Evolutionary conservation across 257 asterid species (phyloP).

Genomic region (Paulownia fortunei): DNA sequence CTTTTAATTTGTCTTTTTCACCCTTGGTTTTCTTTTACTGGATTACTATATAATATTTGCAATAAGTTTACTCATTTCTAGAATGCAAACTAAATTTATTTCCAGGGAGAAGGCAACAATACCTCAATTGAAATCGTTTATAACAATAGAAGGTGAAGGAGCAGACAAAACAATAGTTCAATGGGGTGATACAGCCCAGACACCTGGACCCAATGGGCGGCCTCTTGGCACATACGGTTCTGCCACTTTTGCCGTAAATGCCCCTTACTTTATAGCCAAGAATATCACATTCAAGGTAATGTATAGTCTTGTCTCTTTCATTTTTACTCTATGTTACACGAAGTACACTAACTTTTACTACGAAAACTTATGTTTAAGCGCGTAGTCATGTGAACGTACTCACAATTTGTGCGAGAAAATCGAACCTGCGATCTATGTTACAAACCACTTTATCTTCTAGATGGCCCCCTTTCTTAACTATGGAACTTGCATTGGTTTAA

Average conservation of each 20-base stretch:
- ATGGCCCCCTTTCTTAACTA: too few species aligned
- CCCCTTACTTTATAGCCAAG: constrained; percentile 78
- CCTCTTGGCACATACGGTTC: constrained; percentile 86
- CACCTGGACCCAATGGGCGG: constrained; percentile 61
- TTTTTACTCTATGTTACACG: too few species aligned
- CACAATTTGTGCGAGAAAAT: too few species aligned
- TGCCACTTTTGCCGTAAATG: constrained; percentile 87
- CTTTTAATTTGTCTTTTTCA: background rate
- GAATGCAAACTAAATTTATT: background rate
- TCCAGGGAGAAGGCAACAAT: constrained; percentile 81
- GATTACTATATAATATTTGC: too few species aligned
- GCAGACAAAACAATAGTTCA: constrained; percentile 76
- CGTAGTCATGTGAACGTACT: too few species aligned
- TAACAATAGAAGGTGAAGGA: constrained; percentile 77
- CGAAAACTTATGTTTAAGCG: too few species aligned
- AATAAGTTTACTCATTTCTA: too few species aligned
- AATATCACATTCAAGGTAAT: constrained; percentile 78
- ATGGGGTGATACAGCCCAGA: constrained; percentile 89
- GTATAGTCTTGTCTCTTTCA: background rate
- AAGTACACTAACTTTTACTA: too few species aligned
- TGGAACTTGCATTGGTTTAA: too few species aligned
- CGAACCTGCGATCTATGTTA: too few species aligned
- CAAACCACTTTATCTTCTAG: too few species aligned
- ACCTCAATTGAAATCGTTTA: constrained; percentile 62
- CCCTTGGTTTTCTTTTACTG: background rate